Evolutionary conservation across 2,329 filamentous ascomycete species (phyloP).

Genomic region (Teratosphaeria pseudoeucalypti): DNA sequence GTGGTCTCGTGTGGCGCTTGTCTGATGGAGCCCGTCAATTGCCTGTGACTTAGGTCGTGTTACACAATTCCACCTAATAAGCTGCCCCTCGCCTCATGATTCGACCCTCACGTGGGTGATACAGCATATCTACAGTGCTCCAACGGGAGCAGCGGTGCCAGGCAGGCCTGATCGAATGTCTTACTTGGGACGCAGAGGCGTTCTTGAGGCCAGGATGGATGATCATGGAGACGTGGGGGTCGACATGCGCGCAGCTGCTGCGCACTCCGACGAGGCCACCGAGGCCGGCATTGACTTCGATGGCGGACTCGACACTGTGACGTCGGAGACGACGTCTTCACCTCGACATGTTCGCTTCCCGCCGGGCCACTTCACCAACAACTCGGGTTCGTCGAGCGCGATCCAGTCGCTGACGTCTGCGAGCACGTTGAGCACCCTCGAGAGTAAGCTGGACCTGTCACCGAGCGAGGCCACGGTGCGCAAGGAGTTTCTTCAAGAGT

Average conservation of each 20-base stretch:
- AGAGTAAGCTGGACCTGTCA: constrained; percentile 43
- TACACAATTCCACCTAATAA: background rate
- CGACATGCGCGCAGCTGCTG: constrained; percentile 7
- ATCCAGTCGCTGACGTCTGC: constrained; percentile 36
- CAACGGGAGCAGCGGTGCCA: background rate
- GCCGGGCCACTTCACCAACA: constrained; percentile 16
- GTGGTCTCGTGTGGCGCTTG: background rate
- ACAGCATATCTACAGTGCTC: background rate
- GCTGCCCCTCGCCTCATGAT: background rate
- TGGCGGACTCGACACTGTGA: constrained; percentile 5
- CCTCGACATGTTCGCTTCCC: constrained; percentile 27
- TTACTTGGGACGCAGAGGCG: constrained; percentile 1
- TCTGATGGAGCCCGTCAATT: background rate
- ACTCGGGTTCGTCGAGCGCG: constrained; percentile 29
- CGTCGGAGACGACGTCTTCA: constrained; percentile 16
- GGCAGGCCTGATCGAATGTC: background rate
- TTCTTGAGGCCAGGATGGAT: constrained; percentile 11
- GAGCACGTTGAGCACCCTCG: constrained; percentile 31
- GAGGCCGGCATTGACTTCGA: constrained; percentile 8
- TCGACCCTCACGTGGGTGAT: background rate
- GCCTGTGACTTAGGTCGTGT: background rate
- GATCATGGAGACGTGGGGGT: constrained; percentile 12
- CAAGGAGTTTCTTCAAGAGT: constrained; percentile 50
- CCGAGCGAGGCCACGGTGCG: constrained; percentile 36
- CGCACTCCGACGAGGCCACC: constrained; percentile 15